Evolutionary conservation across 2,329 filamentous ascomycete genomes (phyloP), one percentile per base, ranked within the genome.

Genomic region (Colletotrichum chlorophyti): DNA sequence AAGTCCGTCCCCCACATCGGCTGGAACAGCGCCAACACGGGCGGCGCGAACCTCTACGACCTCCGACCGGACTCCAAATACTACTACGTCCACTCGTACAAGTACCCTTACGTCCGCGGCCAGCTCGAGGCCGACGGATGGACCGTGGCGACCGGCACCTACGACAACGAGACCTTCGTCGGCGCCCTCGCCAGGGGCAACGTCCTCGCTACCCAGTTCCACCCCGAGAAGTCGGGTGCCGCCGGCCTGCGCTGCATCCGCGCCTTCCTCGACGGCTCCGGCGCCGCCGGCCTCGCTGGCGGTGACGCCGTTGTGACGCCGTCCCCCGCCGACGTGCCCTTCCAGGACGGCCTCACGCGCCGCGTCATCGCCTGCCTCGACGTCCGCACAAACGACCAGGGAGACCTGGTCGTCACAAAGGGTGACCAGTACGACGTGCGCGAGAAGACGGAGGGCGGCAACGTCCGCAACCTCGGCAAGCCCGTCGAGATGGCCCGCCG

Each of bases 1-100:
- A 98, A 98, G 77, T 88, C 93, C 32, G 96, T 99, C n/a, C 95
- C 95, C 34, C 96, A 99, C 76, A 99, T 99, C 73, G 95, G 95
- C 53, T 99, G 95, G 95, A 99, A 99, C 76, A 93, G 88, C 65
- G 95, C 96, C 40, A 88, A 88, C 66, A 86, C 88, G 1, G 76
- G 67, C 60, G 77, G 73, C 60, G 74, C 70, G 57, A 72, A 71
- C 65, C 83, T 98, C 57, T 97, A 94, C 73, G 93, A 90, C 55
- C 77, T 99, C 51, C 80, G 84, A 24, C 88, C 91, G 1, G 82
- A 83, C 50, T 96, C 91, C 70, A 99, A 98, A 75, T 99, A 99
- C 80, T 99, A 99, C 78, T 99, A 99, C 71, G 94, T 99, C 54
- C 95, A 99, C 80, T 93, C 92, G 2, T 99, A 95, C 76, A 93